Base-by-base conservation (phyloP, 352 stramenopile genomes). In the Phytophthora agathidicida region DNA sequence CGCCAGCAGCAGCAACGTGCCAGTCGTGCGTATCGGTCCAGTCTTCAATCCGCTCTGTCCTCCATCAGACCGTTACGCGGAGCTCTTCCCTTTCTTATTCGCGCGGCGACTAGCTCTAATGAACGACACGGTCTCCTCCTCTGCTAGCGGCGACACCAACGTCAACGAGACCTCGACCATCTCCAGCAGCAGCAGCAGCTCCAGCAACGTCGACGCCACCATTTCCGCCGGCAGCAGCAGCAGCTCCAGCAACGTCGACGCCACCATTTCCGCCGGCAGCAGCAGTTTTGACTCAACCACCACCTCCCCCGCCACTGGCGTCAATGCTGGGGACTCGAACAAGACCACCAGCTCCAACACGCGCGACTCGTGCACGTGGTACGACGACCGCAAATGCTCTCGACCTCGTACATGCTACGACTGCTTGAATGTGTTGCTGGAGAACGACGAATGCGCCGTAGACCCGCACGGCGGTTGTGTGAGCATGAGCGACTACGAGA, bases 331-430 rank as follows among this genome's bases (percentile, higher is more conserved):
- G 27, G 42, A 43, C 28, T 42, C 43, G 31, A 32, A 38, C 42
- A 73, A 58, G 43, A 59, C 39, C 33, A 30, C 37, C 35, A 72
- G 57, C 37, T 66, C 59, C 20, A 68, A 60, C 44, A 24, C 56
- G 4, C 50, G 37, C n/a, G 69, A 78, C 48, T 66, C 66, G 35
- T 79, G 66, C 53, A 71, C 39, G 33, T 76, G 70, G 68, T 75
- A 75, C 30, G 55, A 61, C 30, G 23, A 69, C 33, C 37, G 39
- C 33, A 16, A 50, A 20, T 77, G 67, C 39, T 39, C 37, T 8
- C 32, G 51, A 23, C 68, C 68, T 3, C 63, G 63, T 22, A 60
- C 68, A 10, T 73, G 68, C 39, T 7, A 11, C 17, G 68, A 73
- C 42, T 77, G 68, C 17, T 46, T 77, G 10, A 71, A 77, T 47